Base-by-base conservation (phyloP, 2,329 filamentous ascomycete genomes). In the Arthrinium puccinioides region DNA sequence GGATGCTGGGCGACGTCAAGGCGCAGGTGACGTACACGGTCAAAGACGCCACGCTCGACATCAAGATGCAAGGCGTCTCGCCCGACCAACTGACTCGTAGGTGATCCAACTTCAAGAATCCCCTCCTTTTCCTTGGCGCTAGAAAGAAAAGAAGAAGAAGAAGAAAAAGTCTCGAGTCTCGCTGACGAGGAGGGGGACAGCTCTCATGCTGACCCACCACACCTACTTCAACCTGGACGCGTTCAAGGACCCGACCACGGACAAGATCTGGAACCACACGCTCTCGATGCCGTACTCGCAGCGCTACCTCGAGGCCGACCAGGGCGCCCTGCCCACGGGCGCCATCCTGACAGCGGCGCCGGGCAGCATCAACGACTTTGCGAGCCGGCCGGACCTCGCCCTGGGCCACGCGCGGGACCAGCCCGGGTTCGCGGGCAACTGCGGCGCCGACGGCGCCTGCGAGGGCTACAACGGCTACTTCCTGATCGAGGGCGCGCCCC, bases 181-280 rank as follows among this genome's bases (percentile, higher is more conserved):
- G n/a, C n/a, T n/a, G n/a, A n/a, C n/a, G n/a, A n/a, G n/a, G n/a
- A n/a, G n/a, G n/a, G n/a, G n/a, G 9, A 38, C 15, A 63, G 62
- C 78, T 2, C 70, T 82, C 52, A 79, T 82, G 72, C 63, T 82
- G 28, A 78, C 72, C 21, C 76, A 78, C 29, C 79, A 82, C 58
- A 76, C 74, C 33, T 83, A 82, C 66, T 82, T 79, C 72, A 82
- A 82, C 57, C 66, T 83, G 18, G 78, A 82, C 47, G 78, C 72
- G 11, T 82, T 75, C 59, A 70, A 68, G 45, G 73, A 81, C 53
- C 69, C 75, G 2, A 60, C 66, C 21, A 72, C 72, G 4, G 56
- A 67, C 25, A 66, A 68, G 27, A 65, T 79, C 42, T 71, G 76
- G 55, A 76, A 81, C 56, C 72, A 82, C 60, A 79, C 71, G 6